These are phyloP conservation scores for Neurospora cerealis DNA, from an alignment of 495 filamentous ascomycete species.

Conservation along the genomic window DNA sequence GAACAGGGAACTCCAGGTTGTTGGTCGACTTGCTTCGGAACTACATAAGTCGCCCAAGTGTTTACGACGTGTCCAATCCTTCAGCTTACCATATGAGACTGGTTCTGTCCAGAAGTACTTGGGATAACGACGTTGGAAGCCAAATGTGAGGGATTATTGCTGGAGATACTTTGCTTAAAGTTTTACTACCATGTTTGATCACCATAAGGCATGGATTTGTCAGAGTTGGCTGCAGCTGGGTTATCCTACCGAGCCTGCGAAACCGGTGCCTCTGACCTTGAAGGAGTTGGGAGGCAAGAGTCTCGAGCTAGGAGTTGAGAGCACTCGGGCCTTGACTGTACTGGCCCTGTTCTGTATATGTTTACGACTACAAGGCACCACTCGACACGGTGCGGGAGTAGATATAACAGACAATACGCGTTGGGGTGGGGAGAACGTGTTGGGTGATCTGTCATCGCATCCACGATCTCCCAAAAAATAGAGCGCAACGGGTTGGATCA, in stretches of 20 bases:
- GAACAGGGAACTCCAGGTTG: too few relatives aligned
- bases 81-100: too few relatives aligned
- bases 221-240: neutral
- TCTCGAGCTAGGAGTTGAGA: neutral
- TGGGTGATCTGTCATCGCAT: neutral
- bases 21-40: too few relatives aligned
- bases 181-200: too few relatives aligned
- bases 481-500: neutral
- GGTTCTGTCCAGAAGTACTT: too few relatives aligned
- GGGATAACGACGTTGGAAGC: too few relatives aligned
- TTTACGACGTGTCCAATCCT: too few relatives aligned
- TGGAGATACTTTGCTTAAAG: neutral
- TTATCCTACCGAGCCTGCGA: neutral
- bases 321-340: neutral
- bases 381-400: neutral
- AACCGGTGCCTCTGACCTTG: neutral
- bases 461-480: too few relatives aligned
- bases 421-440: neutral
- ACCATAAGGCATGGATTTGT: neutral
- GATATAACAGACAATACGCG: neutral
- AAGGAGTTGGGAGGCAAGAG: neutral
- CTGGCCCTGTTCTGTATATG: neutral
- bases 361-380: neutral
- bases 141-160: neutral
- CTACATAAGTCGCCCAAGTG: too few relatives aligned